Conservation (phyloP, 345 rosid genomes). For the Toxicodendron radicans region DNA sequence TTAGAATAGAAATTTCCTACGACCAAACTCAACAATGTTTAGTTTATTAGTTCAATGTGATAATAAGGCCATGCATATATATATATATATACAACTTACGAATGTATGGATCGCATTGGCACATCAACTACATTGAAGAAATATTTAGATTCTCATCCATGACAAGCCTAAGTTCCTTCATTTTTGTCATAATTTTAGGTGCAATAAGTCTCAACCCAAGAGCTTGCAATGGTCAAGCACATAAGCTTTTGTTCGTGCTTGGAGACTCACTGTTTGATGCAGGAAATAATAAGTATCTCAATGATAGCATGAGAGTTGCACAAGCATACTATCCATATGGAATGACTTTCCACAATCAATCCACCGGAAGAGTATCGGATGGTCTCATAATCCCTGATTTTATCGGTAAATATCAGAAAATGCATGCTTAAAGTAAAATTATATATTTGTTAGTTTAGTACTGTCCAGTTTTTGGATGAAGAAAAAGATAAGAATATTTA, state of each 20-base stretch:
- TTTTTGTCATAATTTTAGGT: neutral
- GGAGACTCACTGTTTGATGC: conserved; percentile 3
- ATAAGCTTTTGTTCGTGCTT: neutral
- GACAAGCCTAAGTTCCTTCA: neutral
- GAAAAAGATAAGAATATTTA: too few relatives aligned
- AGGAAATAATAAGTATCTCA: neutral
- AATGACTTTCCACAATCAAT: too few relatives aligned
- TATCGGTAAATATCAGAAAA: conserved; percentile 6
- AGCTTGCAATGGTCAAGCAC: neutral
- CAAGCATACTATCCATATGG: neutral
- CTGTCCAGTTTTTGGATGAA: too few relatives aligned
- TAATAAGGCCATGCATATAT: too few relatives aligned
- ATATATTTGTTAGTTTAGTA: too few relatives aligned
- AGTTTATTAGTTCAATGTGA: too few relatives aligned
- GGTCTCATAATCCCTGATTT: conserved; percentile 15
- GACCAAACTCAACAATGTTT: too few relatives aligned
- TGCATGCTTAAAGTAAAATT: too few relatives aligned
- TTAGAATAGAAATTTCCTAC: too few relatives aligned
- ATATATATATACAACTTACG: too few relatives aligned
- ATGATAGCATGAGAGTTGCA: neutral
- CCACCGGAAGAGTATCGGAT: neutral
- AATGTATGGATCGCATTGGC: too few relatives aligned
- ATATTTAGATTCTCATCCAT: neutral
- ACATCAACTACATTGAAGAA: too few relatives aligned
- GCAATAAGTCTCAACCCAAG: neutral